Base-by-base conservation (phyloP, 805 yeast genomes). In the Suhomyces xylopsoci region DNA sequence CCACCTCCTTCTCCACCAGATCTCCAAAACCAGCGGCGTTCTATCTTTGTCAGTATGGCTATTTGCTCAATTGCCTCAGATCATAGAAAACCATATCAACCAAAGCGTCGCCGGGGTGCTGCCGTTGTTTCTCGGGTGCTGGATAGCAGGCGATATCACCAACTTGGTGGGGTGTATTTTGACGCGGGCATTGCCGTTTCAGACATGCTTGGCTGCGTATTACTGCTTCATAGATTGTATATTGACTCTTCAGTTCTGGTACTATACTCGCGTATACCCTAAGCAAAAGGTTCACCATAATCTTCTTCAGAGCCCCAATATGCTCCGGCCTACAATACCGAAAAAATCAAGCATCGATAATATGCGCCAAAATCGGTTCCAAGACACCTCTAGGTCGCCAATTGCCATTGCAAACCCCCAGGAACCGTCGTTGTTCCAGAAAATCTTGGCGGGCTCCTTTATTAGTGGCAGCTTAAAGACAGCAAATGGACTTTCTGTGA, bases 151-250 rank as follows among this genome's bases (percentile, higher is more conserved):
- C 15, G 78, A 62, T 45, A 66, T 76, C 19, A 77, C 83, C 7
- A 79, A 82, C 44, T 67, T 85, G 26, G 45, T 79, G 0, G 97
- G 97, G 0, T 90, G 96, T 55, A 54, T 88, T 0, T 64, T 90
- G 46, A 90, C 97, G 0, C 65, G 81, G 6, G 97, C 92, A 55
- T 73, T 90, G 46, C 83, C 86, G n/a, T 92, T 91, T 68, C 97
- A 91, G 65, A 79, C 83, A 9, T 71, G 84, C 20, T 71, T 91
- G 15, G 89, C 96, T 0, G 53, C 80, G 2, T 92, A 92, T 68
- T 91, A 88, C 64, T 73, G 93, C 48, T 68, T 77, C 52, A 87
- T 88, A 55, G 97, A 92, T 68, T 50, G 79, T 22, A 72, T 89
- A 9, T 73, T 92, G 26, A 76, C 84, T 47, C 75, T 79, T 3